A percentile compares a stretch with the other conserved stretches of the same genome.
Conservation (phyloP, 139 green algal genomes). For the Penium margaritaceum region DNA sequence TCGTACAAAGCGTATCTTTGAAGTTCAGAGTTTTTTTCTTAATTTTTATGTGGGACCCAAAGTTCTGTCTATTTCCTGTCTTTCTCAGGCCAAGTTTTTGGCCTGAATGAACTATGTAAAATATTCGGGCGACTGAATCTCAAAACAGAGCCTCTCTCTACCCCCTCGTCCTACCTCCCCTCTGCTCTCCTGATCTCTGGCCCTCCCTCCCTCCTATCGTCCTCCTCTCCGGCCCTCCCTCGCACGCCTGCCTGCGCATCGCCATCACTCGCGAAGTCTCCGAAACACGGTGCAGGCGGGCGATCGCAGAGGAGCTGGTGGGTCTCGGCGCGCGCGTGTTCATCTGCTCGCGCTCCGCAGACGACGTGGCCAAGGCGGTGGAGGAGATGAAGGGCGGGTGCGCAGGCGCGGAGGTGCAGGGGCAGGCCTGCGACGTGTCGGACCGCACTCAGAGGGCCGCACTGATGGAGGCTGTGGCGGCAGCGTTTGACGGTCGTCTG, state of each 20-base stretch:
- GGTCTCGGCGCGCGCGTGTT: slow-evolving; percentile 52
- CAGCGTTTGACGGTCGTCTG: no score
- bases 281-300: no score
- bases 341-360: slow-evolving; percentile 50
- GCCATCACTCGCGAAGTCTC: no score
- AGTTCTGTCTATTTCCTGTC: no score
- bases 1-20: no score
- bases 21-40: no score
- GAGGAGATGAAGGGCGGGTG: slow-evolving; percentile 16
- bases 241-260: no score
- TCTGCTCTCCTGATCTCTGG: background rate
- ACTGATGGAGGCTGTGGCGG: slow-evolving; percentile 38
- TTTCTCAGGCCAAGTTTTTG: no score
- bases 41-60: no score
- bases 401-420: slow-evolving; percentile 48
- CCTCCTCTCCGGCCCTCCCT: background rate
- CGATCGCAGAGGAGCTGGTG: slow-evolving; percentile 57
- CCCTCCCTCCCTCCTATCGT: background rate
- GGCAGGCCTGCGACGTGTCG: slow-evolving; percentile 43
- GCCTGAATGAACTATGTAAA: no score
- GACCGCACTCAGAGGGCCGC: slow-evolving; percentile 2
- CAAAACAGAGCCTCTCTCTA: background rate
- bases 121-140: no score
- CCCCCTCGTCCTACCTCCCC: background rate
- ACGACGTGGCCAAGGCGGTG: slow-evolving; percentile 44